Percentiles rank a stretch among this genome's conserved stretches.
Conservation (phyloP, 2,329 filamentous ascomycete genomes). For the Fusarium udum region DNA sequence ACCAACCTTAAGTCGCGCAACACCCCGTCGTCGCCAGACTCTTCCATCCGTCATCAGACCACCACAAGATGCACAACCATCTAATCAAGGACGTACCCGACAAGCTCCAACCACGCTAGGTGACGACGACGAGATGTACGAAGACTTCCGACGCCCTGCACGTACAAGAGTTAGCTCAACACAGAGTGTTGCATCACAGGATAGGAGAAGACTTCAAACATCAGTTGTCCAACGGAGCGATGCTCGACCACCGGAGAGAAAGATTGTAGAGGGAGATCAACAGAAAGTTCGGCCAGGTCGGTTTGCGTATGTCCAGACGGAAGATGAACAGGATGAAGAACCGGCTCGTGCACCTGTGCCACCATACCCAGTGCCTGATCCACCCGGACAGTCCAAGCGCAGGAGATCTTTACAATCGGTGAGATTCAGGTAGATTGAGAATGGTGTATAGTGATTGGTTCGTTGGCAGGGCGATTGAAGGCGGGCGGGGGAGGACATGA, state of each 20-base stretch:
- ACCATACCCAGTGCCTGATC: neutral
- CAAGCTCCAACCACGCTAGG: neutral
- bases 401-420: neutral
- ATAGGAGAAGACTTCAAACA: neutral
- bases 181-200: neutral
- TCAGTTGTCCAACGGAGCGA: neutral
- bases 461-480: neutral
- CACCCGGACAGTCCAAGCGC: neutral
- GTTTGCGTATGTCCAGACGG: neutral
- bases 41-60: neutral
- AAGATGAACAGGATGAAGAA: constrained; percentile 2
- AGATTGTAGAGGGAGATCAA: neutral
- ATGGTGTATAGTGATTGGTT: neutral
- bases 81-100: neutral
- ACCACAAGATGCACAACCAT: neutral
- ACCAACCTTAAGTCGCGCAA: neutral
- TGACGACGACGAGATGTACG: neutral
- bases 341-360: neutral
- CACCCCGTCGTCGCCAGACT: neutral
- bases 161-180: neutral
- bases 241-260: neutral
- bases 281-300: neutral
- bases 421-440: neutral
- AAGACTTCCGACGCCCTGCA: neutral
- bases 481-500: neutral